phyloP scores from a whole-genome alignment of 257 asterid genomes.

The Ehretia macrophylla region DNA sequence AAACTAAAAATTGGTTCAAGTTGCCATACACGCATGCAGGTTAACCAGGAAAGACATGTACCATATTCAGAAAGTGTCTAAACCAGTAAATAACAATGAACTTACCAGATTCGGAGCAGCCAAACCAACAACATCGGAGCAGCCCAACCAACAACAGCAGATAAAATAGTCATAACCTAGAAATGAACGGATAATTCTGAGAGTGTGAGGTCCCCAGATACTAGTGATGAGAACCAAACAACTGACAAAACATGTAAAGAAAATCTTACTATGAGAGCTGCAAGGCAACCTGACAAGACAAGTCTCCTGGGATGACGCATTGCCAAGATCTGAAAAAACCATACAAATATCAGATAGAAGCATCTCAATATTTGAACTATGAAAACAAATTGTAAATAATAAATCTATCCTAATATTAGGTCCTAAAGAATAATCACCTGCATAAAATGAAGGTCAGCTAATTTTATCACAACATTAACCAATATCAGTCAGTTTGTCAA shows the following conservation, averaged over 20 bases:
- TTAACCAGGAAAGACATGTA: too few relatives aligned
- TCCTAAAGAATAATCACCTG: too few relatives aligned
- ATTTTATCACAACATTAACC: too few relatives aligned
- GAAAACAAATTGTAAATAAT: not conserved
- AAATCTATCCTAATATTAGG: not conserved
- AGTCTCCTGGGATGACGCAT: constrained; percentile 97
- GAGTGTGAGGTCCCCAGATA: not conserved
- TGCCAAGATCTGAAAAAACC: constrained; percentile 65
- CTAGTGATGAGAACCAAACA: not conserved
- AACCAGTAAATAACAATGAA: constrained; percentile 6
- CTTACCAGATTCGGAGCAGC: constrained; percentile 86
- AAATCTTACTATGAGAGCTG: constrained; percentile 77
- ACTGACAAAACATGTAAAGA: not conserved
- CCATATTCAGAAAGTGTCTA: not conserved
- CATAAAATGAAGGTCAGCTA: too few relatives aligned
- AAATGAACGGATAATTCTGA: constrained; percentile 12
- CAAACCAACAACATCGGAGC: too few relatives aligned
- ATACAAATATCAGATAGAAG: not conserved
- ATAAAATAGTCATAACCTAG: constrained; percentile 93
- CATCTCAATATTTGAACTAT: not conserved
- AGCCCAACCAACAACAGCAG: constrained; percentile 97
- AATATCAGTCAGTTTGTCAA: too few relatives aligned
- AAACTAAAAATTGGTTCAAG: too few relatives aligned
- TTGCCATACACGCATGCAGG: too few relatives aligned
- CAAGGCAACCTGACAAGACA: constrained; percentile 88